phyloP scores from a whole-genome alignment of 2,329 filamentous ascomycete species.

The Ophiostoma sp. region DNA sequence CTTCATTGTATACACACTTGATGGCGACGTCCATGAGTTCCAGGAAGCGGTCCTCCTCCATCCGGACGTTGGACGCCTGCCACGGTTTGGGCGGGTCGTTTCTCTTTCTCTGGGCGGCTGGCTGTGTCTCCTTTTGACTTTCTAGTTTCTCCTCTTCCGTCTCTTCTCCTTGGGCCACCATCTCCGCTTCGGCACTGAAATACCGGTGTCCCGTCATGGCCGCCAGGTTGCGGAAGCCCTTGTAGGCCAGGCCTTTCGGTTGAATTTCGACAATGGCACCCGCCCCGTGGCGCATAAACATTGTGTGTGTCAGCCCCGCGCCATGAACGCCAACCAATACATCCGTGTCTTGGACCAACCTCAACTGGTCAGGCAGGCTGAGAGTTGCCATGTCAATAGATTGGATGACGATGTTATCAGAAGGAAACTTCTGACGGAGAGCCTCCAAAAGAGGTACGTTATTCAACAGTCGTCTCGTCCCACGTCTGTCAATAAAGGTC shows the following conservation, averaged over 20 bases:
- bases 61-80: constrained; percentile 25
- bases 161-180: constrained; percentile 11
- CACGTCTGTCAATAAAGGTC: constrained; percentile 41
- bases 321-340: constrained; percentile 48
- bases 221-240: constrained; percentile 47
- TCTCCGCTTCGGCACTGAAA: constrained; percentile 39
- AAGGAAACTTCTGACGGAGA: constrained; percentile 2
- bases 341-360: constrained; percentile 41
- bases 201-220: constrained; percentile 41
- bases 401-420: constrained; percentile 1
- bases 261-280: constrained; percentile 46
- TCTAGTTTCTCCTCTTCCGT: neutral
- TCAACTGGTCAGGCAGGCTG: constrained; percentile 42
- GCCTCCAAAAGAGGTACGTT: constrained; percentile 33
- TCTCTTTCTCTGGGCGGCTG: neutral
- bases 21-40: constrained; percentile 27
- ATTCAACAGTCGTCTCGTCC: constrained; percentile 37
- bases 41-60: constrained; percentile 26
- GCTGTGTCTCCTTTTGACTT: neutral
- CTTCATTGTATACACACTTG: constrained; percentile 24
- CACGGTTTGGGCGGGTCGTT: neutral
- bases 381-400: constrained; percentile 43
- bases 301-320: constrained; percentile 44
- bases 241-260: constrained; percentile 39
- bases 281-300: constrained; percentile 41